Base-by-base conservation (phyloP, 345 rosid genomes). In the Laguncularia racemosa region DNA sequence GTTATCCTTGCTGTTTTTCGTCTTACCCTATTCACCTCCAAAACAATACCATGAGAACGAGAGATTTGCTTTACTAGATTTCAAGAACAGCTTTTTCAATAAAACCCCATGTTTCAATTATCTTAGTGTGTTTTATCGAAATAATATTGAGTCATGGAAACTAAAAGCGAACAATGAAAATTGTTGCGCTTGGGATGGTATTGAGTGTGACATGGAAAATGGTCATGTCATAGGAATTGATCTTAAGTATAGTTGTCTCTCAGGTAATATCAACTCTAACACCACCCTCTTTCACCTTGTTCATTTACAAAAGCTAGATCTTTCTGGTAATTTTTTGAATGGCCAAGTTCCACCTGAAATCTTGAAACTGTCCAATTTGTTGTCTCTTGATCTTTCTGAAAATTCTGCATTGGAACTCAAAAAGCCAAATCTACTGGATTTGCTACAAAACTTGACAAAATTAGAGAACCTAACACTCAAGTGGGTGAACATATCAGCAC, bases 271-370 rank as follows among this genome's bases (percentile, higher is more conserved):
- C 48, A 50, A 47, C 38, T 65, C 70, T 16, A 48, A 17, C n/a
- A 50, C 53, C 26, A 65, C 48, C 59, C 60, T 71, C 48, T 71
- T 65, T 52, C 63, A 14, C 6, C 74, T 70, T 43, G 55, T 52
- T 16, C 60, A 28, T 16, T 50, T 70, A 13, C 59, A 15, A 20
- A 56, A 48, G 58, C 74, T 70, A 18, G 59, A 65, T 47, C 74
- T 64, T 2, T 66, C 62, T 0, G 12, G 9, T 55, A 70, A 61
- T 13, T 2, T n/a, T n/a, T n/a, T n/a, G n/a, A n/a, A n/a, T n/a
- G 70, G 63, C 14, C 56, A 52, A 52, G 43, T 71, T 44, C 75
- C 75, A 16, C 28, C 19, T 9, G 63, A 56, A 38, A 49, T 71
- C 14, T 58, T 63, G 8, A n/a, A 46, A 20, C 52, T 71, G 28